Evolutionary conservation across 176 grass and related monocot species (phyloP).

Genomic region (Microstegium vimineum): DNA sequence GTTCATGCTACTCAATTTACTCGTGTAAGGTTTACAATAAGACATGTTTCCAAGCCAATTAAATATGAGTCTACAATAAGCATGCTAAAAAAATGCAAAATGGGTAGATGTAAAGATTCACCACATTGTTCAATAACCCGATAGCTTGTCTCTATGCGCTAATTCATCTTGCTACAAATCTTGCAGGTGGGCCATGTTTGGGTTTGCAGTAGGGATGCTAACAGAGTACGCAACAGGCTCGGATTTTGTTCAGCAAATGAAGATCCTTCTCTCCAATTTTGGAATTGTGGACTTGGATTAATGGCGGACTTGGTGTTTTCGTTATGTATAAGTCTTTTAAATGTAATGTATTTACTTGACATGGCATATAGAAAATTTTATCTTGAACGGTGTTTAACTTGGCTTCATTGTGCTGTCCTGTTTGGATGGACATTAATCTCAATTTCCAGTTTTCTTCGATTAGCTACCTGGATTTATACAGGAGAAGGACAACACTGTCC

Average conservation of each 20-base stretch:
- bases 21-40: neutral
- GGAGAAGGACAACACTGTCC: conserved; percentile 11
- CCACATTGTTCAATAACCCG: neutral
- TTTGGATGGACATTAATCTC: conserved; percentile 50
- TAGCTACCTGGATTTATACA: conserved; percentile 2
- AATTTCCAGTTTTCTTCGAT: conserved; percentile 27
- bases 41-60: no score
- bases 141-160: neutral
- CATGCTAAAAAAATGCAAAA: conserved; percentile 6
- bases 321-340: conserved; percentile 40
- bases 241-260: conserved; percentile 94
- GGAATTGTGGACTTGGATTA: conserved; percentile 97
- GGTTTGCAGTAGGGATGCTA: conserved; percentile 98
- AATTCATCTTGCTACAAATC: conserved; percentile 27
- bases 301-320: conserved; percentile 10
- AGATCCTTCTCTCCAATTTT: conserved; percentile 99
- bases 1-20: neutral
- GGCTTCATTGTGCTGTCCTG: conserved; percentile 15
- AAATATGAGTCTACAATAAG: neutral
- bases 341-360: conserved; percentile 49
- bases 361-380: conserved; percentile 52
- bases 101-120: neutral
- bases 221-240: conserved; percentile 94
- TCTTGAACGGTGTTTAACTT: conserved; percentile 28
- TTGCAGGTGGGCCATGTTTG: conserved; percentile 98